Percentiles rank a stretch among this genome's conserved stretches.
Evolutionary conservation across 31 red algal genomes (phyloP).

Genomic region (Odonthalia washingtoniensis): DNA sequence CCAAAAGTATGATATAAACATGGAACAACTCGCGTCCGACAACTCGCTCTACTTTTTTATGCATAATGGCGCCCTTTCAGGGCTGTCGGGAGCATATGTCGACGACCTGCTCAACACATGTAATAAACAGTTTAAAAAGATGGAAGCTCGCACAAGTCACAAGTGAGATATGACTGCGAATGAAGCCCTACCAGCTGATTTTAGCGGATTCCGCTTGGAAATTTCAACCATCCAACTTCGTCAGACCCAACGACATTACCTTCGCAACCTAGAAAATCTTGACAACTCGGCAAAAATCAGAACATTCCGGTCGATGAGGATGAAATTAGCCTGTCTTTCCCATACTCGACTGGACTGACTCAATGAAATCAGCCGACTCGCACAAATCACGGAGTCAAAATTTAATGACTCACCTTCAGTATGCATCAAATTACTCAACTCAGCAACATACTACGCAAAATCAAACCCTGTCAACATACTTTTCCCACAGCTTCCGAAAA

Average conservation of each 20-base stretch:
- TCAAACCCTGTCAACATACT: not conserved
- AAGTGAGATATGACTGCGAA: slow-evolving; percentile 17
- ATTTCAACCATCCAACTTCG: not conserved
- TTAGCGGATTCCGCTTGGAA: slow-evolving; percentile 25
- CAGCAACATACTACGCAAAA: not conserved
- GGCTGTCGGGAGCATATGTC: no score
- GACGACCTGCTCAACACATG: slow-evolving; percentile 25
- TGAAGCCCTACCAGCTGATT: slow-evolving; percentile 1
- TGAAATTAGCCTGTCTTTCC: slow-evolving; percentile 30
- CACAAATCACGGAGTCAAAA: slow-evolving; percentile 15
- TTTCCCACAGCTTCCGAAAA: not conserved
- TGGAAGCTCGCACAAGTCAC: not conserved
- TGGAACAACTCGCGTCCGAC: slow-evolving; percentile 27
- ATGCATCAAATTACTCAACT: not conserved
- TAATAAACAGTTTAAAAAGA: slow-evolving; percentile 22
- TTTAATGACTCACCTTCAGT: not conserved
- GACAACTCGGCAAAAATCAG: not conserved
- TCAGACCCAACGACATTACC: not conserved
- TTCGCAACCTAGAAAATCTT: not conserved
- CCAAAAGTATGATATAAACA: not conserved
- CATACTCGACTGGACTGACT: slow-evolving; percentile 11
- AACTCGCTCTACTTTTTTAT: slow-evolving; percentile 28
- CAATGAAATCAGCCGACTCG: slow-evolving; percentile 3
- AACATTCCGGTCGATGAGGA: slow-evolving; percentile 4
- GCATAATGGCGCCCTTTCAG: not conserved